Conservation (phyloP, 768 basidiomycete species). For the Lenzites betulinus region DNA sequence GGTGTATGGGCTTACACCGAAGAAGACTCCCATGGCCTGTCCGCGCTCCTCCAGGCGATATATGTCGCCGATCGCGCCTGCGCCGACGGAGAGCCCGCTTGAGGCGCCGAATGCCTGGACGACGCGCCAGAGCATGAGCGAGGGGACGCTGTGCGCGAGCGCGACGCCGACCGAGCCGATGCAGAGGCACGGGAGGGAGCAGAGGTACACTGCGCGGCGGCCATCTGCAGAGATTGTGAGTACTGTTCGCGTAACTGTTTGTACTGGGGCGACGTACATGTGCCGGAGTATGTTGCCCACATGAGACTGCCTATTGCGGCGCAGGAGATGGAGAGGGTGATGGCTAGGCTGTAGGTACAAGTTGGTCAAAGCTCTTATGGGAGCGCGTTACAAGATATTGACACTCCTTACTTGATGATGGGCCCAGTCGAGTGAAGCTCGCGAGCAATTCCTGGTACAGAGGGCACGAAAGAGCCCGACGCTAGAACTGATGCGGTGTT, state of each 20-base stretch:
- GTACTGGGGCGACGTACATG: constrained; percentile 39
- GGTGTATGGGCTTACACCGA: constrained; percentile 40
- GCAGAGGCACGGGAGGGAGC: constrained; percentile 57
- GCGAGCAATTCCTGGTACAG: constrained; percentile 69
- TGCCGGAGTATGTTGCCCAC: constrained; percentile 54
- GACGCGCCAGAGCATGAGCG: constrained; percentile 62
- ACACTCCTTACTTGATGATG: constrained; percentile 51
- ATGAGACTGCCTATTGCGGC: constrained; percentile 48
- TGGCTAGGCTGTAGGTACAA: background rate
- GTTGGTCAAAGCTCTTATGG: too few species aligned
- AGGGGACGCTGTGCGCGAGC: constrained; percentile 40
- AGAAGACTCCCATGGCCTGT: constrained; percentile 59
- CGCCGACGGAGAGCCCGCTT: constrained; percentile 55
- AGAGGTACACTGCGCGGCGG: constrained; percentile 58
- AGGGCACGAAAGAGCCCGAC: constrained; percentile 68
- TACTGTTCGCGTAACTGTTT: background rate
- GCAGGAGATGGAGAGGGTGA: constrained; percentile 38
- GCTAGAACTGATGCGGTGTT: constrained; percentile 57
- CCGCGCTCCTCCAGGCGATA: constrained; percentile 65
- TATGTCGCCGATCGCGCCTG: constrained; percentile 66
- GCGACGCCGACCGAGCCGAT: constrained; percentile 65
- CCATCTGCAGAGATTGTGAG: constrained; percentile 50
- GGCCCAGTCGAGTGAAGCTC: constrained; percentile 61
- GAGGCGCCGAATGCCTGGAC: constrained; percentile 70
- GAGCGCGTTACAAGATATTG: background rate